Evolutionary conservation across 225 moss, liverwort and hornwort species (phyloP).

Genomic region (Sphagnum tenellum): DNA sequence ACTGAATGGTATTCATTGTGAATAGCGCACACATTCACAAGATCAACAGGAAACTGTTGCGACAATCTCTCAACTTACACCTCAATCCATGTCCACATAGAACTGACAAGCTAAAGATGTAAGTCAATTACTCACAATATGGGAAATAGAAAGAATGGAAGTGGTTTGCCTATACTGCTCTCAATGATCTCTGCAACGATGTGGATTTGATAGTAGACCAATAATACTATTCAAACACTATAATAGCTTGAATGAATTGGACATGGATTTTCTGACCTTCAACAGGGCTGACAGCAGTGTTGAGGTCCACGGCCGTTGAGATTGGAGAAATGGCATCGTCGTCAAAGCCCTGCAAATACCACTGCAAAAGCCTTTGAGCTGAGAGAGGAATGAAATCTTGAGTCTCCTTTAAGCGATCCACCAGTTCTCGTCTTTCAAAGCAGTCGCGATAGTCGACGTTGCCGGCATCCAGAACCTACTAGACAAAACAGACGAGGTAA

Average conservation of each 20-base stretch:
- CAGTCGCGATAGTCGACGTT: slow-evolving; percentile 55
- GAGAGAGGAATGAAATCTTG: slow-evolving; percentile 36
- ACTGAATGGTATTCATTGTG: too few relatives aligned
- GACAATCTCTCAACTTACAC: too few relatives aligned
- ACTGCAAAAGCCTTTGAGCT: slow-evolving; percentile 38
- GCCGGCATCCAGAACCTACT: slow-evolving; percentile 46
- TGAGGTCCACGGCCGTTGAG: slow-evolving; percentile 13
- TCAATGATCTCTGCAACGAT: too few relatives aligned
- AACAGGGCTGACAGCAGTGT: slow-evolving; percentile 7
- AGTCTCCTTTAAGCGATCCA: slow-evolving; percentile 45
- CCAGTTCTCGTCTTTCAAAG: slow-evolving; percentile 44
- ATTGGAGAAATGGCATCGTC: slow-evolving; percentile 12
- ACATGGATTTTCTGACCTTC: slow-evolving; percentile 20
- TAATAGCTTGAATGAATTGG: too few relatives aligned
- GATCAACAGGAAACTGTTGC: too few relatives aligned
- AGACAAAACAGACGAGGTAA: neutral
- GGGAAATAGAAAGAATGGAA: too few relatives aligned
- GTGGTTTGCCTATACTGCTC: too few relatives aligned
- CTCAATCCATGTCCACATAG: neutral
- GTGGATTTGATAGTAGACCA: too few relatives aligned
- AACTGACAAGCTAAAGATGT: slow-evolving; percentile 1
- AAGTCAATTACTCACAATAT: neutral
- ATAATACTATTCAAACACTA: too few relatives aligned
- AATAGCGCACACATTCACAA: too few relatives aligned
- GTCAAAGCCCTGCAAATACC: slow-evolving; percentile 32